A percentile compares a stretch with the other conserved stretches of the same genome.
Conservation (phyloP, 768 basidiomycete species). For the Mycena kentingensis region DNA sequence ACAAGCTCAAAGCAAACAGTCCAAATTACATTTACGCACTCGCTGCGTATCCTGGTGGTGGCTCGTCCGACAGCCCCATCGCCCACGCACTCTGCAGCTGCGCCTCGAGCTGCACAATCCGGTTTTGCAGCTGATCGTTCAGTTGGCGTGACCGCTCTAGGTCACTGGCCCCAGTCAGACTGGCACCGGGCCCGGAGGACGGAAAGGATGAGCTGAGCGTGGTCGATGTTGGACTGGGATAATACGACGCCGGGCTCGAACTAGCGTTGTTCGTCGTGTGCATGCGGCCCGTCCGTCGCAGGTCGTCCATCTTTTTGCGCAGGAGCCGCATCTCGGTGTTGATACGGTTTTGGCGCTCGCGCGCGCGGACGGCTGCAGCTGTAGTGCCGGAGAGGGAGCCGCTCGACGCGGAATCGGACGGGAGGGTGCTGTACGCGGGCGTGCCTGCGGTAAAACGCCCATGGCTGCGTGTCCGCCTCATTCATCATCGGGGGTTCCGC, state of each 20-base stretch:
- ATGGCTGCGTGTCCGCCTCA: no score
- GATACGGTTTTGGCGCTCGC: neutral
- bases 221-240: no score
- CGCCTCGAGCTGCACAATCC: conserved; percentile 10
- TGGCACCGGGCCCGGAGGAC: no score
- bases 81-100: conserved; percentile 15
- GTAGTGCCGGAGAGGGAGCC: neutral
- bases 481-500: no score
- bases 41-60: conserved; percentile 17
- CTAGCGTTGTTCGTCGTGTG: no score
- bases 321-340: neutral
- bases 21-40: no score
- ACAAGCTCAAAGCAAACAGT: neutral
- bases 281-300: neutral
- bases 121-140: conserved; percentile 2
- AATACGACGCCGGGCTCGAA: no score
- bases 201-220: no score
- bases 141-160: neutral
- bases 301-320: neutral
- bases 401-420: neutral
- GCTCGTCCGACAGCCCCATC: conserved; percentile 17
- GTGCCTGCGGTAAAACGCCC: no score
- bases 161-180: no score
- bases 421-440: neutral
- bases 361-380: neutral